phyloP scores from a whole-genome alignment of 305 asterid genomes.

The Salvia sclarea region DNA sequence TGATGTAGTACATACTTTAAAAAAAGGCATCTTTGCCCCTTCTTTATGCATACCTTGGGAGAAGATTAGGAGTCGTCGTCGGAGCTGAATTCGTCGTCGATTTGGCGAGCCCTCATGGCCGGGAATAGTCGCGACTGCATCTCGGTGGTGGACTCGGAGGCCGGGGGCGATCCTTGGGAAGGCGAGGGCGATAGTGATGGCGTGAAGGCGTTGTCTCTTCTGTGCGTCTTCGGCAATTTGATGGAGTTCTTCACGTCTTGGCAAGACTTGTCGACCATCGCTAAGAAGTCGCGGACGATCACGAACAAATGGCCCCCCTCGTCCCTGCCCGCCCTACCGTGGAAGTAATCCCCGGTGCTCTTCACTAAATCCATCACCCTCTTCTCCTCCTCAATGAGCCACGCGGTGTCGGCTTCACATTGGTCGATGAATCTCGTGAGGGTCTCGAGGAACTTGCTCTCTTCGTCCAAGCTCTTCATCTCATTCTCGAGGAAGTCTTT shows the following conservation, averaged over 20 bases:
- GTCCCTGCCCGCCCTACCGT: slow-evolving; percentile 73
- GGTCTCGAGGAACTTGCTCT: slow-evolving; percentile 48
- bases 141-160: slow-evolving; percentile 45
- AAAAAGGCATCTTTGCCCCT: not conserved
- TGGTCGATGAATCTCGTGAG: slow-evolving; percentile 49
- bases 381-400: slow-evolving; percentile 66
- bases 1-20: not conserved
- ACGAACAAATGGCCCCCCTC: slow-evolving; percentile 74
- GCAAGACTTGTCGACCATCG: slow-evolving; percentile 78
- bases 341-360: slow-evolving; percentile 91
- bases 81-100: slow-evolving; percentile 57
- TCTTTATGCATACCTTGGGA: not conserved
- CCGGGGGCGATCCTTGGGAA: slow-evolving; percentile 47
- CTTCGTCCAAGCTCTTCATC: slow-evolving; percentile 53
- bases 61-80: slow-evolving; percentile 55
- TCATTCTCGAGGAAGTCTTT: slow-evolving; percentile 59
- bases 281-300: slow-evolving; percentile 76
- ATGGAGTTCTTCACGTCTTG: slow-evolving; percentile 53
- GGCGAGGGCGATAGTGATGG: slow-evolving; percentile 48
- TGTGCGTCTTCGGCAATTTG: slow-evolving; percentile 40
- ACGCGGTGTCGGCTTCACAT: slow-evolving; percentile 56
- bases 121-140: slow-evolving; percentile 60
- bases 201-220: slow-evolving; percentile 38
- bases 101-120: slow-evolving; percentile 58
- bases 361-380: slow-evolving; percentile 70